A percentile compares a stretch with the other conserved stretches of the same genome.
phyloP scores from a whole-genome alignment of 306 rosid genomes.

The Vigna angularis region DNA sequence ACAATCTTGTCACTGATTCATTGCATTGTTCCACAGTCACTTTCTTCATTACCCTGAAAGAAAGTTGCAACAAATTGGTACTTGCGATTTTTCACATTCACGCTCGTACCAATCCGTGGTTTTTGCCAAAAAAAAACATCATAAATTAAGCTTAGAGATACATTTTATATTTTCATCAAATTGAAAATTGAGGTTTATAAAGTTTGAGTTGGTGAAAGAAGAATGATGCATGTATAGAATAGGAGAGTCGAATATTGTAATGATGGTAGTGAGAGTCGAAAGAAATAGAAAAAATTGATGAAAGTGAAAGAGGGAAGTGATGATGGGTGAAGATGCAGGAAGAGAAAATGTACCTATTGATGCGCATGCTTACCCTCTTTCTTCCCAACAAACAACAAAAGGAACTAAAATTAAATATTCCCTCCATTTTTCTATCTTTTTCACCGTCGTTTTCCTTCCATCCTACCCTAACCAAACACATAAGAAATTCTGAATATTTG shows the following conservation, averaged over 20 bases:
- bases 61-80: conserved; percentile 8
- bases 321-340: too few species aligned
- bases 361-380: conserved; percentile 56
- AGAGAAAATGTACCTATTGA: conserved; percentile 27
- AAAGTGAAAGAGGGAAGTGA: too few species aligned
- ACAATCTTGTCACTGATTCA: conserved; percentile 1
- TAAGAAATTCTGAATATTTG: not conserved
- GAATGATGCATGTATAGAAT: conserved; percentile 34
- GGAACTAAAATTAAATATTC: conserved; percentile 24
- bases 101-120: conserved; percentile 8
- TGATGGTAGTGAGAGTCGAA: conserved; percentile 18
- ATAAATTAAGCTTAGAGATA: not conserved
- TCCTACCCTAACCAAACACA: conserved; percentile 12
- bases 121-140: not conserved
- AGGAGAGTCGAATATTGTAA: conserved; percentile 1
- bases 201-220: conserved; percentile 46
- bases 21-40: not conserved
- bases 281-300: too few species aligned
- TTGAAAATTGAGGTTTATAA: not conserved
- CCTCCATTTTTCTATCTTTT: conserved; percentile 3
- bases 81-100: not conserved
- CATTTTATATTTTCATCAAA: not conserved
- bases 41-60: conserved; percentile 20
- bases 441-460: conserved; percentile 26
- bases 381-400: conserved; percentile 28